Conservation (phyloP, 202 grass and related monocot species). For the Zizania palustris region DNA sequence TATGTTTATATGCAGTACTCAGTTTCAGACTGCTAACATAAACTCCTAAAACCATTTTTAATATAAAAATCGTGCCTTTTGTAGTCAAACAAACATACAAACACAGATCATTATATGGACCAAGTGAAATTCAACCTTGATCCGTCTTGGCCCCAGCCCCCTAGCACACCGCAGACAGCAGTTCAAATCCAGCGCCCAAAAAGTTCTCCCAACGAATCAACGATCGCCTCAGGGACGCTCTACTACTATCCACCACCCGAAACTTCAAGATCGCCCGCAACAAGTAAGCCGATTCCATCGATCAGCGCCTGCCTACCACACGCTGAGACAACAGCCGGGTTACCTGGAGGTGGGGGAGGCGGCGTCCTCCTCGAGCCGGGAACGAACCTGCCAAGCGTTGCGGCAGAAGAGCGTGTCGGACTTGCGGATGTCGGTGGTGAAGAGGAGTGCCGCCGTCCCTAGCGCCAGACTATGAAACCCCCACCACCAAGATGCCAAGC, state of each 20-base stretch:
- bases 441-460: slow-evolving; percentile 68
- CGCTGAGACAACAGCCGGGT: too few species aligned
- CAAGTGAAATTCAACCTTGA: not conserved
- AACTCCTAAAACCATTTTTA: not conserved
- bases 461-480: too few species aligned
- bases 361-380: slow-evolving; percentile 95
- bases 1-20: not conserved
- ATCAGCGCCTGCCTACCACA: too few species aligned
- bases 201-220: not conserved
- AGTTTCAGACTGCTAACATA: slow-evolving; percentile 21
- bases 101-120: not conserved
- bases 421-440: slow-evolving; percentile 83
- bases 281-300: not conserved
- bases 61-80: not conserved
- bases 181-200: slow-evolving; percentile 1
- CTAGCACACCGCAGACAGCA: slow-evolving; percentile 2
- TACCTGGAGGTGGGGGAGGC: too few species aligned
- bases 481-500: too few species aligned
- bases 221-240: not conserved
- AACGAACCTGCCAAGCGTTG: slow-evolving; percentile 81
- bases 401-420: slow-evolving; percentile 76
- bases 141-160: not conserved
- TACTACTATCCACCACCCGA: not conserved
- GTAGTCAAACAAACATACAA: not conserved
- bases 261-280: not conserved